A percentile compares a stretch with the other conserved stretches of the same genome.
These are phyloP conservation scores for Solanum rostratum DNA, from an alignment of 257 asterid species.

Conservation along the genomic window DNA sequence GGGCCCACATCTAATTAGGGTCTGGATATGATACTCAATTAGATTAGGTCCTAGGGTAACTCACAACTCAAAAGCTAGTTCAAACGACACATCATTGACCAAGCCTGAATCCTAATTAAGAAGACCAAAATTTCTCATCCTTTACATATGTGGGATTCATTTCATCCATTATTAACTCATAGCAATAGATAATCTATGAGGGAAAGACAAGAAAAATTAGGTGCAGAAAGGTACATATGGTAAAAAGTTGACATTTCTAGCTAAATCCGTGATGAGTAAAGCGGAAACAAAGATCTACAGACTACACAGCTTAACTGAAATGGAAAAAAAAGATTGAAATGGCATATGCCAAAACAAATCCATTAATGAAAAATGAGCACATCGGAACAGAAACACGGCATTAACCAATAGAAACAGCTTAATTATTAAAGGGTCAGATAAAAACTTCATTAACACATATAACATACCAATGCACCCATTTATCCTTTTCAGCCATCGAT, in stretches of 20 bases:
- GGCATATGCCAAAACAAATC: not conserved
- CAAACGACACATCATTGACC: too few relatives aligned
- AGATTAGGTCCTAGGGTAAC: too few relatives aligned
- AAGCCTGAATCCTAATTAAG: too few relatives aligned
- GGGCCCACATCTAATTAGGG: too few relatives aligned
- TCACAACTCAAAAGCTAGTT: too few relatives aligned
- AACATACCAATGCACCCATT: not conserved
- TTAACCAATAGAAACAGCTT: not conserved
- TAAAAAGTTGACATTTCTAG: not conserved
- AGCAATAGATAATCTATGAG: not conserved
- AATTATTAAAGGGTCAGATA: not conserved
- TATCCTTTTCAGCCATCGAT: not conserved
- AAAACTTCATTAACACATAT: not conserved
- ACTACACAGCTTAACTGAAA: not conserved
- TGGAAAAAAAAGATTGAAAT: not conserved
- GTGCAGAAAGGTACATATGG: not conserved
- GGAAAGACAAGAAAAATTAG: not conserved
- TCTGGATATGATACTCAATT: too few relatives aligned
- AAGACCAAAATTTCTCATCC: too few relatives aligned
- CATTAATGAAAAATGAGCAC: not conserved
- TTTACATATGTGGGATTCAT: too few relatives aligned
- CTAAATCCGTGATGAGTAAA: not conserved
- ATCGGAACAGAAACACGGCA: not conserved
- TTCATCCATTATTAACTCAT: too few relatives aligned
- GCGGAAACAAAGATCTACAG: not conserved